Percentiles rank a stretch among this genome's conserved stretches.
phyloP scores from a whole-genome alignment of 257 asterid genomes.

The Solanum medicagineum region DNA sequence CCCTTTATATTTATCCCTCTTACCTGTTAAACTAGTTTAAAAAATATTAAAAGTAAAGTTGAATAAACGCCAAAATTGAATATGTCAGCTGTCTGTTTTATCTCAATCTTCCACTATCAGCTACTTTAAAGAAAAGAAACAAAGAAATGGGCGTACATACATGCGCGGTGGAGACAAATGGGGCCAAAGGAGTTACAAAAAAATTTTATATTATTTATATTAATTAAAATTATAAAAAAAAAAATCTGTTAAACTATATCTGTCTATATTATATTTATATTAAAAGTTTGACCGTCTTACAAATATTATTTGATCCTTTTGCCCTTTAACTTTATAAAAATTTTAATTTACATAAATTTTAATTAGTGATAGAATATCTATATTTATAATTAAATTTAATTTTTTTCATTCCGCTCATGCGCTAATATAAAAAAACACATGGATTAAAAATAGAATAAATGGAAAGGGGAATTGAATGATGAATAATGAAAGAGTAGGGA shows the following conservation, averaged over 20 bases:
- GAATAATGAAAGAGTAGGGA: background rate
- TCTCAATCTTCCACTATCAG: background rate
- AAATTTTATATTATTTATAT: no score
- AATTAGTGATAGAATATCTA: no score
- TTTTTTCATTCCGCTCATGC: no score
- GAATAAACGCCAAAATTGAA: background rate
- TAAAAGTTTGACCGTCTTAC: no score
- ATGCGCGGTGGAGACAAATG: background rate
- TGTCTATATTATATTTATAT: no score
- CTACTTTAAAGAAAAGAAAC: background rate
- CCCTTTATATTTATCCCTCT: background rate
- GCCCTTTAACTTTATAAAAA: no score
- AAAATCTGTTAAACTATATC: background rate
- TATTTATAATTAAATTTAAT: no score
- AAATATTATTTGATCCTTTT: no score
- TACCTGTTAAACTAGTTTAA: background rate
- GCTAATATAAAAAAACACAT: background rate
- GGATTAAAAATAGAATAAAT: background rate
- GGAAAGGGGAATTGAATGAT: background rate
- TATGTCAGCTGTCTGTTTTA: background rate
- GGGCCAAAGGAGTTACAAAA: background rate
- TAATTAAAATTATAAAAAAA: no score
- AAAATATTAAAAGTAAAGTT: background rate
- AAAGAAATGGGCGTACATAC: background rate
- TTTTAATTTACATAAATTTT: no score